Percentiles rank a stretch among this genome's conserved stretches.
phyloP scores from a whole-genome alignment of 169 alveolate genomes.

The Plasmodium billcollinsi region DNA sequence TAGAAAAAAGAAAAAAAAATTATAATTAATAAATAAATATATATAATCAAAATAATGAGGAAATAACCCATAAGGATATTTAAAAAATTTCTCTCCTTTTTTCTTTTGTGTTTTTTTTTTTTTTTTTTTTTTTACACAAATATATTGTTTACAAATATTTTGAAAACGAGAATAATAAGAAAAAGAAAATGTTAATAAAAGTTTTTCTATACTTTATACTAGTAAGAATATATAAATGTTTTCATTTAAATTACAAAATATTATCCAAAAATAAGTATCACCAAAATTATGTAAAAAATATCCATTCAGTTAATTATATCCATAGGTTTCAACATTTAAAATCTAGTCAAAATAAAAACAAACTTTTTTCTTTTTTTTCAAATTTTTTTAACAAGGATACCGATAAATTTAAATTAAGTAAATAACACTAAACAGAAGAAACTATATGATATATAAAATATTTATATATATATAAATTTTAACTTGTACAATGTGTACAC shows the following conservation, averaged over 20 bases:
- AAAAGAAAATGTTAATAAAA: slow-evolving; percentile 36
- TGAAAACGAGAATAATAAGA: not conserved
- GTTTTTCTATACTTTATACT: slow-evolving; percentile 38
- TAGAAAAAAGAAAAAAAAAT: too few species aligned
- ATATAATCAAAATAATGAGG: too few species aligned
- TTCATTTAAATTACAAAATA: slow-evolving; percentile 68
- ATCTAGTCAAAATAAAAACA: slow-evolving; percentile 31
- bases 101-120: not conserved
- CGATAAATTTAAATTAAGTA: slow-evolving; percentile 60
- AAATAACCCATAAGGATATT: too few species aligned
- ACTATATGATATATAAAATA: slow-evolving; percentile 4
- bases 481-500: too few species aligned
- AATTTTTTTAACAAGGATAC: slow-evolving; percentile 46
- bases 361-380: slow-evolving; percentile 69
- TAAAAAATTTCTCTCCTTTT: not conserved
- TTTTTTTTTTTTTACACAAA: not conserved
- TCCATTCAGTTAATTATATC: slow-evolving; percentile 29
- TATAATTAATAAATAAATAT: too few species aligned
- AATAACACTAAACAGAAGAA: slow-evolving; percentile 19
- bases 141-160: not conserved
- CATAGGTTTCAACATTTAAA: slow-evolving; percentile 20
- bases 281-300: slow-evolving; percentile 30
- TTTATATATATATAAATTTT: not conserved
- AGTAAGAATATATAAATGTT: slow-evolving; percentile 27
- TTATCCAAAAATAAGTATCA: slow-evolving; percentile 17